These are phyloP conservation scores for Hansfordia pulvinata DNA, from an alignment of 2,329 filamentous ascomycete species.

Conservation along the genomic window DNA sequence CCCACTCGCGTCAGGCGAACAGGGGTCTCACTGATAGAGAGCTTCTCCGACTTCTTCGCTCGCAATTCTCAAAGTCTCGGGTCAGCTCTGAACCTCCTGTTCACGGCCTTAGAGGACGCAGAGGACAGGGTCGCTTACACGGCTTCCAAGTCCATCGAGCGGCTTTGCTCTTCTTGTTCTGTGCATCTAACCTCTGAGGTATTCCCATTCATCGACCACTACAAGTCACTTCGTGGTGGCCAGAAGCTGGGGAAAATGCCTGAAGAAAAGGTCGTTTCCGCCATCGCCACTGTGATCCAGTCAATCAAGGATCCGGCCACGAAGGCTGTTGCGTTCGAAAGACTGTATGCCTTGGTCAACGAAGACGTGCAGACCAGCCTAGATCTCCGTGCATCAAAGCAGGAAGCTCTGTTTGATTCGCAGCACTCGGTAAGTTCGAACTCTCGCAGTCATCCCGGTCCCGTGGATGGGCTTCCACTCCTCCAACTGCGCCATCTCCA, in stretches of 20 bases:
- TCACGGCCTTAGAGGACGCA: conserved; percentile 51
- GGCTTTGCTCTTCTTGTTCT: conserved; percentile 64
- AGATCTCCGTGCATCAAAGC: conserved; percentile 18
- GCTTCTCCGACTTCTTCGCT: conserved; percentile 66
- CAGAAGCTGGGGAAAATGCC: conserved; percentile 52
- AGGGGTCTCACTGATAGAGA: conserved; percentile 55
- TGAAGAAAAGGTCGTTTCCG: conserved; percentile 61
- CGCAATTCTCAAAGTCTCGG: conserved; percentile 54
- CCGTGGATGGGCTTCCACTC: too few relatives aligned
- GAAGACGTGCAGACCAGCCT: conserved; percentile 39
- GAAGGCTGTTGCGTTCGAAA: conserved; percentile 38
- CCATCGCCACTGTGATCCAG: conserved; percentile 64
- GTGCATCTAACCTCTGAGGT: conserved; percentile 53
- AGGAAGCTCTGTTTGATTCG: conserved; percentile 8
- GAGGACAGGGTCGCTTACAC: conserved; percentile 49
- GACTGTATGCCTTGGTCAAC: conserved; percentile 48
- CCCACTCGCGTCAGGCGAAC: conserved; percentile 53
- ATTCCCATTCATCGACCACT: conserved; percentile 56
- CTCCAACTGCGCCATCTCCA: conserved; percentile 6
- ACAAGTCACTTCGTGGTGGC: conserved; percentile 46
- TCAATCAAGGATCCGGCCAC: conserved; percentile 45
- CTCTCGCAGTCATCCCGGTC: too few relatives aligned
- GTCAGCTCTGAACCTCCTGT: conserved; percentile 59
- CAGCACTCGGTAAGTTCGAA: conserved; percentile 13
- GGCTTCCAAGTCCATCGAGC: conserved; percentile 61